Conservation (phyloP, 2,329 filamentous ascomycete genomes). For the Arachnomyces sp. region DNA sequence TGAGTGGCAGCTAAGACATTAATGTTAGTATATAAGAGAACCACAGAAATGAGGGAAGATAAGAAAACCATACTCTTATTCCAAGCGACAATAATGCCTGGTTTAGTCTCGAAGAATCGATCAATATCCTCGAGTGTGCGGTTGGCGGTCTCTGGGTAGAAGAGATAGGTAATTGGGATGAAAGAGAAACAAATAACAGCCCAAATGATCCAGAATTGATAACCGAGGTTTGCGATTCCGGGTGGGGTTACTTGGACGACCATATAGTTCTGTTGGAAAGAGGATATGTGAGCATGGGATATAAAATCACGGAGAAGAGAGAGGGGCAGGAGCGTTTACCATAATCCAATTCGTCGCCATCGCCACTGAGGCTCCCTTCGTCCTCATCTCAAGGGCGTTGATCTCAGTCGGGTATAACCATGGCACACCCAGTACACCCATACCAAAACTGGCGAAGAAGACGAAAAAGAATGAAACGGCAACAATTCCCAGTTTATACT, state of each 20-base stretch:
- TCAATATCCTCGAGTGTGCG: conserved; percentile 27
- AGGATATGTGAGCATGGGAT: background rate
- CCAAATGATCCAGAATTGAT: conserved; percentile 26
- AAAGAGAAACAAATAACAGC: conserved; percentile 20
- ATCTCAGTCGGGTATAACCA: conserved; percentile 32
- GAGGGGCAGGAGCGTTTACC: conserved; percentile 2
- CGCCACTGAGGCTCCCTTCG: conserved; percentile 24
- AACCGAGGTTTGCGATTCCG: conserved; percentile 25
- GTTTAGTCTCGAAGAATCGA: conserved; percentile 21
- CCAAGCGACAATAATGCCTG: conserved; percentile 14
- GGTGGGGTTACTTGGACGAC: conserved; percentile 26
- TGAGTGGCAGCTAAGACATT: conserved; percentile 13
- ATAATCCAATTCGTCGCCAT: conserved; percentile 25
- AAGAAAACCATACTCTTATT: conserved; percentile 13
- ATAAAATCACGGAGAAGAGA: background rate
- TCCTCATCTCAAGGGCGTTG: conserved; percentile 28
- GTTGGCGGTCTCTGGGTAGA: conserved; percentile 26
- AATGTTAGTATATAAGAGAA: background rate
- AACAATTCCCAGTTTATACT: conserved; percentile 40
- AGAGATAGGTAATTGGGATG: conserved; percentile 23
- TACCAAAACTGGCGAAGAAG: conserved; percentile 34
- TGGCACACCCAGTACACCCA: conserved; percentile 32
- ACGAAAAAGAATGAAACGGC: conserved; percentile 41
- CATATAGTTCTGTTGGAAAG: conserved; percentile 22
- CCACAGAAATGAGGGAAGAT: background rate